phyloP scores from a whole-genome alignment of 1,139 yeast species.

The Yamadazyma dushanensis region DNA sequence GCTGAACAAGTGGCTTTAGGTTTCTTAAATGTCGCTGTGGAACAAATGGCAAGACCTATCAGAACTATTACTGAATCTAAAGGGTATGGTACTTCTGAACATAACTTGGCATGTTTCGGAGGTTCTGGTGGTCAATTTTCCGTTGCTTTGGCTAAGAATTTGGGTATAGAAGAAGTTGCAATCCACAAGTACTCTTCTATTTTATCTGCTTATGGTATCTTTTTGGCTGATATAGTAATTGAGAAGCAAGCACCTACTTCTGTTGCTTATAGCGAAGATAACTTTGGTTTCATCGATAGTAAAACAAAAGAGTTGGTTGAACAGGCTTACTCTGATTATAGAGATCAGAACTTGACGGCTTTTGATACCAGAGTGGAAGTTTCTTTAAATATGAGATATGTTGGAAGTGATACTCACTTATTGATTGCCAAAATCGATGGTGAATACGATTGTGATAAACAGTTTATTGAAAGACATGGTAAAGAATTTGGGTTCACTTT shows the following conservation, averaged over 20 bases:
- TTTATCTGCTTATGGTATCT: conserved; percentile 46
- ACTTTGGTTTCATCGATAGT: conserved; percentile 22
- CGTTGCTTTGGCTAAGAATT: conserved; percentile 39
- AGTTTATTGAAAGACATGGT: conserved; percentile 34
- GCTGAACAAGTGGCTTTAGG: conserved; percentile 47
- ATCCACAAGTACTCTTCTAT: conserved; percentile 47
- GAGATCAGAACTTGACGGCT: conserved; percentile 29
- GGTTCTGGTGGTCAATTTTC: conserved; percentile 52
- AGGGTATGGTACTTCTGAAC: conserved; percentile 41
- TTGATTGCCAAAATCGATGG: conserved; percentile 48
- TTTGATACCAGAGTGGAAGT: conserved; percentile 48
- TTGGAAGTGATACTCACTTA: conserved; percentile 84
- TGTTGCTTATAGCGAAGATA: conserved; percentile 22
- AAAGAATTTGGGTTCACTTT: conserved; percentile 44
- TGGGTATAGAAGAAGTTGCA: conserved; percentile 39
- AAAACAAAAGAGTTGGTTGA: conserved; percentile 26
- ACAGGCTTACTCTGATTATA: conserved; percentile 32
- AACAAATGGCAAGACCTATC: conserved; percentile 48
- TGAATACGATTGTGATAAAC: conserved; percentile 24
- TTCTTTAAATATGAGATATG: conserved; percentile 75
- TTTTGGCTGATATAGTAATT: conserved; percentile 51
- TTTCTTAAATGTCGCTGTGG: conserved; percentile 45
- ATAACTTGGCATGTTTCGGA: conserved; percentile 46
- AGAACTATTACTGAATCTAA: conserved; percentile 46
- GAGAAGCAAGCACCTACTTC: conserved; percentile 64